Conservation (phyloP, 805 yeast genomes). For the Myxozyma nipponensis region DNA sequence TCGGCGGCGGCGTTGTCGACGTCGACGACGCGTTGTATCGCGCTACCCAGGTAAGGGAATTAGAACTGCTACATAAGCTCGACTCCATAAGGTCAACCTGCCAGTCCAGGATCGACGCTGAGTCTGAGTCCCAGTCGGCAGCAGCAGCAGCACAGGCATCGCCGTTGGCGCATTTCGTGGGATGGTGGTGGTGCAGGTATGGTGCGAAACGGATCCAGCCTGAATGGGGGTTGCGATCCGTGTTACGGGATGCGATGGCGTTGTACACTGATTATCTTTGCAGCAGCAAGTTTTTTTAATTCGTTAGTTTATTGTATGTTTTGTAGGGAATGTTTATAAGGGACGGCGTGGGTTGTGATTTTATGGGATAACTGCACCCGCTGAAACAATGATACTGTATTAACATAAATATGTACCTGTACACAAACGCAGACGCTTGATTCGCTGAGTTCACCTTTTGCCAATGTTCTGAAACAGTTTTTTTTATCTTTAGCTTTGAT, state of each 20-base stretch:
- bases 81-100: conserved; percentile 5
- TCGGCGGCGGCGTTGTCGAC: no score
- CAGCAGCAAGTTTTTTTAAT: not conserved
- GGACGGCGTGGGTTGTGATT: no score
- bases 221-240: not conserved
- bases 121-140: no score
- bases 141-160: not conserved
- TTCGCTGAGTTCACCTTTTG: not conserved
- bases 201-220: conserved; percentile 3
- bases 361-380: no score
- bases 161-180: conserved; percentile 12
- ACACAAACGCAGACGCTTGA: no score
- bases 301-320: not conserved
- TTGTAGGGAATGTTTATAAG: no score
- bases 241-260: not conserved
- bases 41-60: conserved; percentile 21
- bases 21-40: no score
- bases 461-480: not conserved
- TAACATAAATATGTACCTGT: no score
- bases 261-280: not conserved
- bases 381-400: no score
- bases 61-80: conserved; percentile 14
- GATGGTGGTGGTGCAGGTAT: conserved; percentile 20
- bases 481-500: not conserved
- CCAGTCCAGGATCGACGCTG: no score